These are phyloP conservation scores for Suillus lakei DNA, from an alignment of 768 basidiomycete genomes.

Conservation along the genomic window DNA sequence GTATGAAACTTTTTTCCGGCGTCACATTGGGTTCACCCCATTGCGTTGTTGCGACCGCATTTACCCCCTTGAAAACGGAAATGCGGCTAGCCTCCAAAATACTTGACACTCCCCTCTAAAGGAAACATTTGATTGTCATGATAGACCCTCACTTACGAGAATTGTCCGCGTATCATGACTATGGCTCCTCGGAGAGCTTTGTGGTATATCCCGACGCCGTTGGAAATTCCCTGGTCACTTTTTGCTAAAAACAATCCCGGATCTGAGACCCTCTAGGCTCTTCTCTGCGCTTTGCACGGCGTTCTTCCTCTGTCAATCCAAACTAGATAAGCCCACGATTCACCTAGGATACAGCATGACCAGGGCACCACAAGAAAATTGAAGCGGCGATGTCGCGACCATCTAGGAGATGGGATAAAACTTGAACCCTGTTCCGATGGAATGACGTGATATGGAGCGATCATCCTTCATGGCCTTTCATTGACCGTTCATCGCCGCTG, in stretches of 20 bases:
- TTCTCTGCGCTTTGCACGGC: neutral
- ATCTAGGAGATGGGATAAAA: neutral
- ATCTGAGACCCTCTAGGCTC: neutral
- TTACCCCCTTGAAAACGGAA: conserved; percentile 11
- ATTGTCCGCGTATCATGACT: conserved; percentile 8
- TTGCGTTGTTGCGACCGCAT: conserved; percentile 1
- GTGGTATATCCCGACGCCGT: neutral
- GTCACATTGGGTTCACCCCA: neutral
- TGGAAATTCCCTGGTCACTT: neutral
- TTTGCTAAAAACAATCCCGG: neutral
- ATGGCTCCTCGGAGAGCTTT: conserved; percentile 13
- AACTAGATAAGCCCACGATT: neutral
- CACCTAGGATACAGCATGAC: neutral
- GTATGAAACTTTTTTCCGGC: conserved; percentile 4
- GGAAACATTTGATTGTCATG: conserved; percentile 7
- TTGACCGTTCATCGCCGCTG: neutral
- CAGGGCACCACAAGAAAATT: neutral
- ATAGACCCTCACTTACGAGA: conserved; percentile 12
- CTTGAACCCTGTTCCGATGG: neutral
- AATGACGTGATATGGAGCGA: conserved; percentile 1
- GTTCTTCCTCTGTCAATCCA: neutral
- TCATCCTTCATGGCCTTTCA: conserved; percentile 1
- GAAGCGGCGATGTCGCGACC: neutral
- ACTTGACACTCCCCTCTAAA: neutral
- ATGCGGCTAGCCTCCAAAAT: conserved; percentile 7